Evolutionary conservation across 176 grass and related monocot genomes (phyloP).

Genomic region (Urochloa ruziziensis): DNA sequence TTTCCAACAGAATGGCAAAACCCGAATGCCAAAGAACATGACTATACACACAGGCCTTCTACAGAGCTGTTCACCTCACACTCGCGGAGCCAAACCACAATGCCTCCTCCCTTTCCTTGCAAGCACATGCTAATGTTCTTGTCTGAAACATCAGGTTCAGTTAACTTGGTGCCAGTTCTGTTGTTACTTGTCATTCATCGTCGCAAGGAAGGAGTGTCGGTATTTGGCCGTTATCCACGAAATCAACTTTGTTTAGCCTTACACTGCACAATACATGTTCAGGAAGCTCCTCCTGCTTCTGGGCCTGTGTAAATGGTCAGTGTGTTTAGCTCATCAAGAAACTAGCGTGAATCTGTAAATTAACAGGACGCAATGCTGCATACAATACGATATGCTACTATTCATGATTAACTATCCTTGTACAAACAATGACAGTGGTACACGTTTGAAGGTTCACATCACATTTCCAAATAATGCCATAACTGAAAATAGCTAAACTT

Average conservation of each 20-base stretch:
- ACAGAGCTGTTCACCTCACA: conserved; percentile 20
- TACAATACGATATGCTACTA: background rate
- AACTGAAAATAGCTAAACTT: background rate
- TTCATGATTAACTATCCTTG: background rate
- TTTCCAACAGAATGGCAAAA: background rate
- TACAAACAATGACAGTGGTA: background rate
- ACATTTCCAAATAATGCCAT: background rate
- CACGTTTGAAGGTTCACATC: background rate
- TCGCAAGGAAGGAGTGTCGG: conserved; percentile 68
- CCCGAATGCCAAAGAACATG: conserved; percentile 28
- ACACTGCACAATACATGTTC: conserved; percentile 88
- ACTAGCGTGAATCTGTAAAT: background rate
- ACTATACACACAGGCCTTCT: conserved; percentile 30
- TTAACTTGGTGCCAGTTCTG: conserved; percentile 2
- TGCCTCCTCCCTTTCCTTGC: background rate
- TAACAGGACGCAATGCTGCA: background rate
- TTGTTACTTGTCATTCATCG: conserved; percentile 44
- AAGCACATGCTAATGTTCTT: background rate
- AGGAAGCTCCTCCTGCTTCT: conserved; percentile 97
- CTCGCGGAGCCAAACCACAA: background rate
- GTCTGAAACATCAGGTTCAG: conserved; percentile 20
- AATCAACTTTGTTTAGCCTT: conserved; percentile 81
- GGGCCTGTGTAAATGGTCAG: conserved; percentile 63
- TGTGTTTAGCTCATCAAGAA: conserved; percentile 23
- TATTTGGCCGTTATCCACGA: conserved; percentile 78